These are phyloP conservation scores for Chytriomyces confervae DNA, from an alignment of 192 early-diverging fungal species.

Conservation along the genomic window DNA sequence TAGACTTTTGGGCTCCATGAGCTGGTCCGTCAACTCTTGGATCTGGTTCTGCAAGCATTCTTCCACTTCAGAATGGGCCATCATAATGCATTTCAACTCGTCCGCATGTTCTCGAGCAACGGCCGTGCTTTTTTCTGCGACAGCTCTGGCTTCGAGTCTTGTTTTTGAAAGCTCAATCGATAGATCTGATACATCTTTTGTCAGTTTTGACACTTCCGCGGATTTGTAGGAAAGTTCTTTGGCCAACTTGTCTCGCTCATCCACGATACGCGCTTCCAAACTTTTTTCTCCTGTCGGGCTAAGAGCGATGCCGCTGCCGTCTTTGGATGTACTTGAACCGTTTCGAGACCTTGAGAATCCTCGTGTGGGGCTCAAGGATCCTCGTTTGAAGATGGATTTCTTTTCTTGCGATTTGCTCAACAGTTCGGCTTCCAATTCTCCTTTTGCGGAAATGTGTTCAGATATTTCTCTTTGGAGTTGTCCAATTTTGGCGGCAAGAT, in stretches of 20 bases:
- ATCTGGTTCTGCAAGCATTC: constrained; percentile 38
- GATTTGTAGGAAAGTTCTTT: constrained; percentile 9
- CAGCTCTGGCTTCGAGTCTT: not conserved
- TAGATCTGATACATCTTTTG: constrained; percentile 13
- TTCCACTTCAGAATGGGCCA: constrained; percentile 34
- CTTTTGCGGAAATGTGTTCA: constrained; percentile 25
- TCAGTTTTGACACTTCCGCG: constrained; percentile 8
- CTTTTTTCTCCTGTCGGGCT: not conserved
- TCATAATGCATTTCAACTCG: not conserved
- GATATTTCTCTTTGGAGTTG: constrained; percentile 21
- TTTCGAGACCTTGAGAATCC: not conserved
- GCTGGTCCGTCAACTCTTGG: constrained; percentile 37
- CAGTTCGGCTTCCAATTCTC: constrained; percentile 27
- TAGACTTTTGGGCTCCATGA: constrained; percentile 35
- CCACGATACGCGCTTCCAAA: constrained; percentile 8
- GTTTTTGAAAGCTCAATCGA: constrained; percentile 4
- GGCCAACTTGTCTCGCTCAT: constrained; percentile 24
- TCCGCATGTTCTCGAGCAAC: constrained; percentile 15
- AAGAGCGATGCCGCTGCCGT: not conserved
- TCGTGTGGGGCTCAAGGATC: not conserved
- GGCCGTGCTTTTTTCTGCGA: not conserved
- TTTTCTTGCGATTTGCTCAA: constrained; percentile 12
- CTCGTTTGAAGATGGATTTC: constrained; percentile 4
- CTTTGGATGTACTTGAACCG: not conserved
- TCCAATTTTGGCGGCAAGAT: constrained; percentile 13